Percentiles rank a stretch among this genome's conserved stretches.
These are phyloP conservation scores for Phytophthora colocasiae DNA, from an alignment of 352 stramenopile species.

Conservation along the genomic window DNA sequence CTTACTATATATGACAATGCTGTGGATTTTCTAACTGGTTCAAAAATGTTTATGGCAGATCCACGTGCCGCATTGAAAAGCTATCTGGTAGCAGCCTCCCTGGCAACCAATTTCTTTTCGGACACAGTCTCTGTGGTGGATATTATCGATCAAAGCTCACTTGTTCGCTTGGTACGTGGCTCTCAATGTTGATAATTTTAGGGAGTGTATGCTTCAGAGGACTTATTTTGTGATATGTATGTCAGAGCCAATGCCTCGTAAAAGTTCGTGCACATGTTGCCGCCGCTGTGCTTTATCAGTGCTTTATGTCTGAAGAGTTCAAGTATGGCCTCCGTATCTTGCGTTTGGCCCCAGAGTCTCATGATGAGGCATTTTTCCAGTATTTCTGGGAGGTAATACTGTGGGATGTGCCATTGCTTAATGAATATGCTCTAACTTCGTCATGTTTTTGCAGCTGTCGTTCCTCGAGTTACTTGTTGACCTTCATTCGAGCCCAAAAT, in stretches of 20 bases:
- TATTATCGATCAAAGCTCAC: conserved; percentile 85
- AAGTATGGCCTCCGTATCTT: conserved; percentile 87
- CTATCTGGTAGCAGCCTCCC: conserved; percentile 77
- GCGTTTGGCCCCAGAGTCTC: conserved; percentile 68
- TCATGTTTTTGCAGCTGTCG: conserved; percentile 47
- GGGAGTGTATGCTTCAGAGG: neutral
- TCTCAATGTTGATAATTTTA: neutral
- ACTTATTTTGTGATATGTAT: conserved; percentile 8
- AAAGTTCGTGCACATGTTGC: conserved; percentile 83
- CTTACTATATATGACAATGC: neutral
- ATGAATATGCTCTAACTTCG: conserved; percentile 7
- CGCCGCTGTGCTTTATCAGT: conserved; percentile 87
- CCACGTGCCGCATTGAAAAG: conserved; percentile 66
- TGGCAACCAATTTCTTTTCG: conserved; percentile 86
- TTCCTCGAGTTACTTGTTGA: conserved; percentile 87
- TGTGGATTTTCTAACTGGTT: neutral
- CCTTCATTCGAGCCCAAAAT: conserved; percentile 74
- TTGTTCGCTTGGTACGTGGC: conserved; percentile 75
- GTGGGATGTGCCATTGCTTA: neutral
- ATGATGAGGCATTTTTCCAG: conserved; percentile 84
- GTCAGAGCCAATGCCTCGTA: conserved; percentile 84
- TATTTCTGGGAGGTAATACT: conserved; percentile 84
- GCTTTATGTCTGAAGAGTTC: conserved; percentile 78
- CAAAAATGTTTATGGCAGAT: conserved; percentile 49
- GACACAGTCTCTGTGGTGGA: conserved; percentile 75